Evolutionary conservation across 345 rosid species (phyloP), one percentile per base, ranked within the genome.

Genomic region (Hibiscus syriacus): DNA sequence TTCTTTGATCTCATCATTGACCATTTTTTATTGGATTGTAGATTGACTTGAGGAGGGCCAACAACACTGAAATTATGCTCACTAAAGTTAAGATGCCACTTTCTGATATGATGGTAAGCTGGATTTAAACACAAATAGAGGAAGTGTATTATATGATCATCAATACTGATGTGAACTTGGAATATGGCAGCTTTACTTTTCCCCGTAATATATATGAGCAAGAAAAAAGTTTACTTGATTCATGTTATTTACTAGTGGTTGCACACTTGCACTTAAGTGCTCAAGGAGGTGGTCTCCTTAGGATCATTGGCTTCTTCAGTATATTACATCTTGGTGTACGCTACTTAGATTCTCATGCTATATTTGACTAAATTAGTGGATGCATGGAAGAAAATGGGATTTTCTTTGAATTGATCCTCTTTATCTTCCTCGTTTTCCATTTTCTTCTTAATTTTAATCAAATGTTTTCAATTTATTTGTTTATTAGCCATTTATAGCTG

Each of bases 71-170:
- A 83, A 94, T 94, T 74, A 94, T 94, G 99, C 99, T 94, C 72
- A 94, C 99, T 45, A 94, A 94, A 85, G 97, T 94, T 57, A 94
- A 94, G 86, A 94, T 94, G 99, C 95, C 96, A 7, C 89, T 94
- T 58, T 77, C 98, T 57, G 97, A 91, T 82, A 87, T 94, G 99
- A 94, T 91, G 99, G 99, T 94, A 82, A 85, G 90, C 73, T 77
- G 63, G 68, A 67, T 55, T 17, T 66, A 36, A 30, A 23, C 56
- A 17, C 32, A 63, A 20, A 22, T 38, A 56, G 41, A 52, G 3
- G 38, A 8, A 52, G 67, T 43, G 34, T 53, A 38, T 41, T 13
- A 4, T 70, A 20, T 25, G 20, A 29, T 62, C 4, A 13, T 56
- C 64, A 16, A 55, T 22, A 36, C 2, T 23, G 25, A 23, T 26